Evolutionary conservation across 2,329 filamentous ascomycete species (phyloP).

Genomic region (Colletotrichum brevisporum): DNA sequence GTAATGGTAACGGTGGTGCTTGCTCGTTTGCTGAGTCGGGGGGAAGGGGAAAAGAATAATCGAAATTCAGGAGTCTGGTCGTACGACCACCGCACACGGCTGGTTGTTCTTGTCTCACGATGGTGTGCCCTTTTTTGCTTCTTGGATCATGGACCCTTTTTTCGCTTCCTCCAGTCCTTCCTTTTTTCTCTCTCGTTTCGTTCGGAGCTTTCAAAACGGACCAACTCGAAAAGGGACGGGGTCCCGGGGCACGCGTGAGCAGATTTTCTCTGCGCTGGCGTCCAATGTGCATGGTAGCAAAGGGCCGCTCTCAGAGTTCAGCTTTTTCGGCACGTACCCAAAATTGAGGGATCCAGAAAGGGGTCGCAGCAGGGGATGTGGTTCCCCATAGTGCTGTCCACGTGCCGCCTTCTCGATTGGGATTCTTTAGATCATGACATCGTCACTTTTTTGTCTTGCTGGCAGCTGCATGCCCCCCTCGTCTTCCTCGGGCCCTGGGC

Average conservation of each 20-base stretch:
- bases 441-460: slow-evolving; percentile 5
- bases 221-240: slow-evolving; percentile 13
- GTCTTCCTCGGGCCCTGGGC: too few species aligned
- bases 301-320: background rate
- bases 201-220: background rate
- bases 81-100: background rate
- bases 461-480: background rate
- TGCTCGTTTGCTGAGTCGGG: background rate
- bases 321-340: slow-evolving; percentile 16
- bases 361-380: slow-evolving; percentile 21
- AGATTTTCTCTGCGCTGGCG: slow-evolving; percentile 18
- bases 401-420: slow-evolving; percentile 25
- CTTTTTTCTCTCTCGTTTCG: slow-evolving; percentile 3
- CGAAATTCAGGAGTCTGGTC: background rate
- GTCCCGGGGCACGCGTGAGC: slow-evolving; percentile 14
- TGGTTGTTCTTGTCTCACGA: background rate
- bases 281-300: too few species aligned
- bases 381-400: slow-evolving; percentile 26
- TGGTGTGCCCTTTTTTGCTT: background rate
- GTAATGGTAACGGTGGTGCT: too few species aligned
- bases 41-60: background rate
- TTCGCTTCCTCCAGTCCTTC: background rate
- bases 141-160: background rate
- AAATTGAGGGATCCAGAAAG: slow-evolving; percentile 32
- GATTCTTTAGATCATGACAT: slow-evolving; percentile 25